Evolutionary conservation across 768 basidiomycete genomes (phyloP).

Genomic region (Suillus subluteus): DNA sequence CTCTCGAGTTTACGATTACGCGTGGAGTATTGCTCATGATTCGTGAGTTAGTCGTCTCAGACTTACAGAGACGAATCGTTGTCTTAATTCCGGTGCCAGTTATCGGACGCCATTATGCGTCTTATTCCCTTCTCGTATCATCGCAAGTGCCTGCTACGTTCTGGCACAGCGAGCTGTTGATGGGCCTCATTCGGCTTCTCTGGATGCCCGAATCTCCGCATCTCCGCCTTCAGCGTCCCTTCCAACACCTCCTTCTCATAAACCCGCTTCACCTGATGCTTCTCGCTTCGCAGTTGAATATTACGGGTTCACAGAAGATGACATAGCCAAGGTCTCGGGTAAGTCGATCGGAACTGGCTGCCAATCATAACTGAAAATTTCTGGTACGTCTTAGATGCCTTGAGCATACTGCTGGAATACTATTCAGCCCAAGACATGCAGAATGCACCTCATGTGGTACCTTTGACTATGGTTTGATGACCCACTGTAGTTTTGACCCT

Average conservation of each 20-base stretch:
- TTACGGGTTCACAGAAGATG: conserved; percentile 62
- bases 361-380: conserved; percentile 12
- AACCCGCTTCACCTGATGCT: conserved; percentile 71
- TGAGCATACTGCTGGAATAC: conserved; percentile 72
- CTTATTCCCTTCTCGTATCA: conserved; percentile 66
- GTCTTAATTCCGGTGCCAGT: conserved; percentile 40
- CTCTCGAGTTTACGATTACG: conserved; percentile 63
- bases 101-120: conserved; percentile 82
- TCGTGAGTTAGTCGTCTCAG: conserved; percentile 54
- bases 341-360: conserved; percentile 18
- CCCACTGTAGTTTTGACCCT: conserved; percentile 5
- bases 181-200: conserved; percentile 72
- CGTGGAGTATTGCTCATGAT: conserved; percentile 88
- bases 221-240: conserved; percentile 75
- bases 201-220: conserved; percentile 74
- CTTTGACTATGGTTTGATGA: conserved; percentile 54
- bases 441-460: conserved; percentile 51
- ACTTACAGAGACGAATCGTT: conserved; percentile 1
- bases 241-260: conserved; percentile 80
- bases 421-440: conserved; percentile 65
- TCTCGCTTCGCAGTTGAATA: conserved; percentile 69
- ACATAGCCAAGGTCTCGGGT: conserved; percentile 68
- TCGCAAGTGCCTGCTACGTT: conserved; percentile 78
- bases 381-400: conserved; percentile 49
- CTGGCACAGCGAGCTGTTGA: conserved; percentile 74